phyloP scores from a whole-genome alignment of 495 filamentous ascomycete species.

The Trichodelitschia bisporula region DNA sequence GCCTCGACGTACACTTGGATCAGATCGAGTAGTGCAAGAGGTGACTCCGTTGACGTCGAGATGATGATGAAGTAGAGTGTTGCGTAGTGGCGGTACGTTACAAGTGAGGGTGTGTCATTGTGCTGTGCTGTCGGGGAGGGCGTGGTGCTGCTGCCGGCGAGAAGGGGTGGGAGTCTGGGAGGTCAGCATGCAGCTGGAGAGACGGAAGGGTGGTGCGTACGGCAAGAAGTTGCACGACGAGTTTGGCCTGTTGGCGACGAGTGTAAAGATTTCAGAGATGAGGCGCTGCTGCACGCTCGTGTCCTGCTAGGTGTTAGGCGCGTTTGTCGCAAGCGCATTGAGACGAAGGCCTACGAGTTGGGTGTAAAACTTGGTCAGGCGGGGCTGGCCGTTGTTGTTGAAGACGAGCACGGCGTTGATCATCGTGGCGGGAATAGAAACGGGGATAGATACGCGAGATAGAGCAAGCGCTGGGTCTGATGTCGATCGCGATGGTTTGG shows the following conservation, averaged over 20 bases:
- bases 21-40: conserved; percentile 79
- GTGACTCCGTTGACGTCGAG: conserved; percentile 87
- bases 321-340: no score
- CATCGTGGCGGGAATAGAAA: conserved; percentile 27
- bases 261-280: conserved; percentile 92
- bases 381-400: conserved; percentile 90
- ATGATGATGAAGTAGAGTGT: conserved; percentile 98
- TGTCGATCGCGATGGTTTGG: no score
- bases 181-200: conserved; percentile 18
- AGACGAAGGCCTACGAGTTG: conserved; percentile 43
- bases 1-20: conserved; percentile 97
- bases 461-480: no score
- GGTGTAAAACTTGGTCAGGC: conserved; percentile 96
- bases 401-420: conserved; percentile 98
- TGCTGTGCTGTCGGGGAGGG: conserved; percentile 29
- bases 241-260: conserved; percentile 65
- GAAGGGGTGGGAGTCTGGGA: conserved; percentile 33
- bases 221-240: conserved; percentile 96
- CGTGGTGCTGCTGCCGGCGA: conserved; percentile 31
- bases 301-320: conserved; percentile 35
- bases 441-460: neutral
- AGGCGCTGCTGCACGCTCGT: conserved; percentile 88
- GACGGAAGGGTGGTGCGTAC: conserved; percentile 8
- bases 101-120: conserved; percentile 76
- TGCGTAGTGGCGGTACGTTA: conserved; percentile 95